Conservation (phyloP, 805 yeast species). For the Wickerhamiella sergipiensis region DNA sequence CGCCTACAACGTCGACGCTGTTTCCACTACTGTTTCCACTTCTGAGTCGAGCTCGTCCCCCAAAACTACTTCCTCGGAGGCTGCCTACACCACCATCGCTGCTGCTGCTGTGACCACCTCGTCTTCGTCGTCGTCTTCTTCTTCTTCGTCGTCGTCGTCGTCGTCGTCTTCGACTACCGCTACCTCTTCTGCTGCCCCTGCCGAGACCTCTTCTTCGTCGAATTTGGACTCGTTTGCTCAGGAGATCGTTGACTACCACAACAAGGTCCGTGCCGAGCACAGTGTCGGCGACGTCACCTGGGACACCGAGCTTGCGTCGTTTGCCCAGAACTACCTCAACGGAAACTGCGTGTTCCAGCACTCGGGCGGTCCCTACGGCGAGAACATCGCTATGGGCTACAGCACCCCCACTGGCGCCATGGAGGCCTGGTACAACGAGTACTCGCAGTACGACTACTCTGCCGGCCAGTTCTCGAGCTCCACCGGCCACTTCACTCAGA, state of each 20-base stretch:
- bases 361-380: constrained; percentile 56
- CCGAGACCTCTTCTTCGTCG: constrained; percentile 1
- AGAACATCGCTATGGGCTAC: constrained; percentile 64
- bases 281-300: constrained; percentile 39
- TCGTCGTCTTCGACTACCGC: constrained; percentile 15
- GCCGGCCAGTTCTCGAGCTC: constrained; percentile 31
- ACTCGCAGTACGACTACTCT: constrained; percentile 36
- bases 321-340: constrained; percentile 37
- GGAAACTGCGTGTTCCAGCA: constrained; percentile 48
- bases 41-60: constrained; percentile 3
- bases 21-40: constrained; percentile 17
- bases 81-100: constrained; percentile 8
- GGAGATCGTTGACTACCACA: constrained; percentile 45
- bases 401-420: constrained; percentile 38
- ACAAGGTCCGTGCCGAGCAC: constrained; percentile 41
- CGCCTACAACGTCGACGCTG: constrained; percentile 9
- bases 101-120: constrained; percentile 17
- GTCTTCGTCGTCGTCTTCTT: constrained; percentile 8
- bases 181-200: constrained; percentile 5
- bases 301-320: constrained; percentile 35
- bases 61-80: constrained; percentile 14
- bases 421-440: constrained; percentile 64
- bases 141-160: constrained; percentile 10
- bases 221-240: constrained; percentile 10
- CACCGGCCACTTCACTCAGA: constrained; percentile 75